A percentile compares a stretch with the other conserved stretches of the same genome.
These are phyloP conservation scores for Candida silvicultrix DNA, from an alignment of 805 yeast genomes.

Conservation along the genomic window DNA sequence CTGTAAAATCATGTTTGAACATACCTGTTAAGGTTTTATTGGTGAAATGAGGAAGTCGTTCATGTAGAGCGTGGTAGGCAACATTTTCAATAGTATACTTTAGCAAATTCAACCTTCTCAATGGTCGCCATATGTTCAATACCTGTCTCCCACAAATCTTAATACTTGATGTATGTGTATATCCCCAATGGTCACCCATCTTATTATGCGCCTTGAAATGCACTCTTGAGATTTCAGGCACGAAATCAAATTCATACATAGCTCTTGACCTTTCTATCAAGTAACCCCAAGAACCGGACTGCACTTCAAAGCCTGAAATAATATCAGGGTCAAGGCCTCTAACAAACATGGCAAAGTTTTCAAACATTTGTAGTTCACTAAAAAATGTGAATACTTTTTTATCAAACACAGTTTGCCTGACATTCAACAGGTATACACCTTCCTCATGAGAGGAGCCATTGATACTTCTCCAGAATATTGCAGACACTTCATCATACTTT, in stretches of 20 bases:
- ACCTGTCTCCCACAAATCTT: slow-evolving; percentile 75
- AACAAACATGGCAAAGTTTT: slow-evolving; percentile 47
- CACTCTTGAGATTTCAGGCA: slow-evolving; percentile 59
- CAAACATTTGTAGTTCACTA: slow-evolving; percentile 55
- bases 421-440: slow-evolving; percentile 30
- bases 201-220: slow-evolving; percentile 40
- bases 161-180: slow-evolving; percentile 67
- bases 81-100: slow-evolving; percentile 76
- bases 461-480: slow-evolving; percentile 61
- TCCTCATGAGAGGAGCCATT: slow-evolving; percentile 31
- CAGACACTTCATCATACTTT: slow-evolving; percentile 43
- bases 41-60: slow-evolving; percentile 58
- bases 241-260: slow-evolving; percentile 44
- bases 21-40: slow-evolving; percentile 41
- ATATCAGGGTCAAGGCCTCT: slow-evolving; percentile 79
- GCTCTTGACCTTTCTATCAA: slow-evolving; percentile 54
- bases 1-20: slow-evolving; percentile 28
- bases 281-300: slow-evolving; percentile 86
- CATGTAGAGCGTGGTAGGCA: slow-evolving; percentile 59
- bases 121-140: slow-evolving; percentile 76
- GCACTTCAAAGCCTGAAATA: slow-evolving; percentile 78
- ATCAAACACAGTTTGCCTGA: slow-evolving; percentile 1
- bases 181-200: slow-evolving; percentile 72
- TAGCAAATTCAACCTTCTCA: slow-evolving; percentile 59
- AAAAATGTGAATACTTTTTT: slow-evolving; percentile 25